Evolutionary conservation across 441 rosid genomes (phyloP).

Genomic region (Flueggea neowawraea): DNA sequence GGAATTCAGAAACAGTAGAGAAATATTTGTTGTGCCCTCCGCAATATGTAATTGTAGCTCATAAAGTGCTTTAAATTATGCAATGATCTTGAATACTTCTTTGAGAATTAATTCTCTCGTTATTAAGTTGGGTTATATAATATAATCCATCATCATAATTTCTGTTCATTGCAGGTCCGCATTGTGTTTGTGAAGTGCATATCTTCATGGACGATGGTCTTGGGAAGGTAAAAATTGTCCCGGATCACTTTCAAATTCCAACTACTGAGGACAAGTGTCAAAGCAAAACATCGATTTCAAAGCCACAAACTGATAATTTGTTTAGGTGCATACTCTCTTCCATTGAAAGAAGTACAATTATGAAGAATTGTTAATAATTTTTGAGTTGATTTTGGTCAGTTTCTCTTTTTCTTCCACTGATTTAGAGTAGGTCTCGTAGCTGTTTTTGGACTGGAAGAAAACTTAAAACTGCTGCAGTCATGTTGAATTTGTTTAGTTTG

Average conservation of each 20-base stretch:
- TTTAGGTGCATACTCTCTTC: conserved; percentile 32
- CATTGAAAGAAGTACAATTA: not conserved
- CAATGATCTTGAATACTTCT: no score
- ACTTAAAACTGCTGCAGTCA: conserved; percentile 50
- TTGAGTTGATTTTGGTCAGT: conserved; percentile 20
- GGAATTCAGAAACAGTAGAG: no score
- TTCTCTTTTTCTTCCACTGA: conserved; percentile 22
- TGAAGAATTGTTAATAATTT: not conserved
- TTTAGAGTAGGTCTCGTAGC: conserved; percentile 54
- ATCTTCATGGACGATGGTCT: conserved; percentile 74
- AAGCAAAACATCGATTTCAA: conserved; percentile 36
- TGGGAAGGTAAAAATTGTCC: conserved; percentile 60
- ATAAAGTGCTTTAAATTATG: no score
- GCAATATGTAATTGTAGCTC: no score
- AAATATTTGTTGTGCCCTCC: no score
- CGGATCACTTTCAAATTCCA: conserved; percentile 71
- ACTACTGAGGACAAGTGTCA: conserved; percentile 32
- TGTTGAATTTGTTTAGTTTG: conserved; percentile 72
- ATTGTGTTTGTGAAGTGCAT: conserved; percentile 8
- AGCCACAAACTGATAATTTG: conserved; percentile 29
- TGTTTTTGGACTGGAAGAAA: conserved; percentile 41
- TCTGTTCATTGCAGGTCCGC: conserved; percentile 15
- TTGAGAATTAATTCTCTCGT: no score
- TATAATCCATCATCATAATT: not conserved
- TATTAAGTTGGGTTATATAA: not conserved